phyloP scores from a whole-genome alignment of 2,329 filamentous ascomycete genomes.

The Aaosphaeria pasadenensis region DNA sequence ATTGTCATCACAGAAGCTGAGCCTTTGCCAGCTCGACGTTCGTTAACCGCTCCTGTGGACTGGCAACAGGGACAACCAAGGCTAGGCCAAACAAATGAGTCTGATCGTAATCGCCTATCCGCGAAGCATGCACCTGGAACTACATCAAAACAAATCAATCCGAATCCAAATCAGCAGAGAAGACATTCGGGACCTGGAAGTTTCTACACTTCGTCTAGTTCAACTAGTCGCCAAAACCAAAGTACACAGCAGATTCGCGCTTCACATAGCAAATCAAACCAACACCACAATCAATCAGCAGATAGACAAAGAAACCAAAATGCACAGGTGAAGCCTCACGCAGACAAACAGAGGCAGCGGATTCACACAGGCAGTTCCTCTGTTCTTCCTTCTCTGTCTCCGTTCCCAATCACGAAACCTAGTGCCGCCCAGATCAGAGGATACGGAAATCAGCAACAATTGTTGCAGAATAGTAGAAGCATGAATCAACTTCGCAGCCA shows the following conservation, averaged over 20 bases:
- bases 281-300: neutral
- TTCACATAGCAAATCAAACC: neutral
- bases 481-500: neutral
- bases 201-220: neutral
- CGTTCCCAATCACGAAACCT: constrained; percentile 4
- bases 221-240: neutral
- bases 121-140: neutral
- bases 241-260: neutral
- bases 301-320: constrained; percentile 1
- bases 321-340: constrained; percentile 10
- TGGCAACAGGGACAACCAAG: neutral
- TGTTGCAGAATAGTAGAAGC: constrained; percentile 11
- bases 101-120: neutral
- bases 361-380: constrained; percentile 8
- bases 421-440: constrained; percentile 6
- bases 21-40: constrained; percentile 2
- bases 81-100: neutral
- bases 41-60: constrained; percentile 1
- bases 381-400: constrained; percentile 6
- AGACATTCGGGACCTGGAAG: neutral
- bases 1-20: constrained; percentile 5
- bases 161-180: neutral
- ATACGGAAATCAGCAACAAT: constrained; percentile 13
- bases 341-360: constrained; percentile 6
- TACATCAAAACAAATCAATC: neutral